These are phyloP conservation scores for Teratosphaeria pseudoeucalypti DNA, from an alignment of 2,329 filamentous ascomycete genomes.

Conservation along the genomic window DNA sequence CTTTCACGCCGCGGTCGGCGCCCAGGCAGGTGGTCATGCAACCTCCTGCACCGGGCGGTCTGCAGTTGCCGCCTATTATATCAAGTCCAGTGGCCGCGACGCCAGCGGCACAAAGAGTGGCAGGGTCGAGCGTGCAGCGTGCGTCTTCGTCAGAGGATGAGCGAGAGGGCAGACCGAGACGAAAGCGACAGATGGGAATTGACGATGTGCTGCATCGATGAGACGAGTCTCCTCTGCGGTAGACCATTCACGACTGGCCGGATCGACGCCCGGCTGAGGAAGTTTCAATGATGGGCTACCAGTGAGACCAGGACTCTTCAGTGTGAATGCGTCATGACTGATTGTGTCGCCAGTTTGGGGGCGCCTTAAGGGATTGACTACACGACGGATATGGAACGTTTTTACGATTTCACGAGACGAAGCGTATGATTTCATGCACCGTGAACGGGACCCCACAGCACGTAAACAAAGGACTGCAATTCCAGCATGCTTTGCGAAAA, in stretches of 20 bases:
- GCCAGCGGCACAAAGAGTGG: neutral
- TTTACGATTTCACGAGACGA: no score
- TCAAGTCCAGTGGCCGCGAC: slow-evolving; percentile 3
- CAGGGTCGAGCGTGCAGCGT: slow-evolving; percentile 1
- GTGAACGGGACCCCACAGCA: neutral
- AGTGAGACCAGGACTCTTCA: no score
- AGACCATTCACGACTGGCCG: neutral
- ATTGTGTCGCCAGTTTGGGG: no score
- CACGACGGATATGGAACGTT: no score
- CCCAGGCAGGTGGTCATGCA: slow-evolving; percentile 7
- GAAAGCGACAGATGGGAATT: slow-evolving; percentile 23
- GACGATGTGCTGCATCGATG: slow-evolving; percentile 23
- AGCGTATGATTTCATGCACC: neutral
- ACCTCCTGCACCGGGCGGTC: slow-evolving; percentile 2
- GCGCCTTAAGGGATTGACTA: no score
- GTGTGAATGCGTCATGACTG: no score
- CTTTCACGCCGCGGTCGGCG: slow-evolving; percentile 12
- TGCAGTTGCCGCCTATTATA: slow-evolving; percentile 19
- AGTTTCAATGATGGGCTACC: no score
- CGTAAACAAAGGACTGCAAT: neutral
- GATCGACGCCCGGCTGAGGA: neutral
- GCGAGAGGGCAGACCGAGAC: slow-evolving; percentile 10
- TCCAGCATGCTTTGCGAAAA: neutral
- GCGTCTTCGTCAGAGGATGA: slow-evolving; percentile 15
- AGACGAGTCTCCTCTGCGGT: neutral